These are phyloP conservation scores for Epichloe bromicola DNA, from an alignment of 2,329 filamentous ascomycete genomes.

Conservation along the genomic window DNA sequence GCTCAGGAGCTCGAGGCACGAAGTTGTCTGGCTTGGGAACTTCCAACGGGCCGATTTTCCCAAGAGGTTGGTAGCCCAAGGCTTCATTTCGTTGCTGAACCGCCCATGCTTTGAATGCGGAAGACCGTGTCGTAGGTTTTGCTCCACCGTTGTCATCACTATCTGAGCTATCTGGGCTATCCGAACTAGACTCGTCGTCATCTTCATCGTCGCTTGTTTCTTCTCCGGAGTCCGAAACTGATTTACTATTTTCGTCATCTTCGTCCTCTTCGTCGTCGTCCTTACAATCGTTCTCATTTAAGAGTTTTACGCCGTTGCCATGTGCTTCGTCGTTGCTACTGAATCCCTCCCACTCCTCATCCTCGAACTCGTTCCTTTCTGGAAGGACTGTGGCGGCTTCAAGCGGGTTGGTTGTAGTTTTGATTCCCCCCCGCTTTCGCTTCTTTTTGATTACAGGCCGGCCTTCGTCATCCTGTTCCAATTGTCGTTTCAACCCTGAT, in stretches of 20 bases:
- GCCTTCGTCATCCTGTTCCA: constrained; percentile 68
- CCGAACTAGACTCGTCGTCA: constrained; percentile 20
- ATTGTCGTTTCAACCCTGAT: constrained; percentile 72
- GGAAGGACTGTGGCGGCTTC: constrained; percentile 23
- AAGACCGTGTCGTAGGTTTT: constrained; percentile 24
- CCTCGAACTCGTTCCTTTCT: constrained; percentile 24
- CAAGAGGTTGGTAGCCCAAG: constrained; percentile 47
- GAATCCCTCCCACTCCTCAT: constrained; percentile 51
- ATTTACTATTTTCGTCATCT: constrained; percentile 20
- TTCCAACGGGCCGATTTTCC: constrained; percentile 28
- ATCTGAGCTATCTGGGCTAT: constrained; percentile 15
- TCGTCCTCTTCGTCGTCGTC: constrained; percentile 15
- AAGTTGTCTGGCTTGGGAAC: constrained; percentile 51
- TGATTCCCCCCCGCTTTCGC: constrained; percentile 55
- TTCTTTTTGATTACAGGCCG: constrained; percentile 72
- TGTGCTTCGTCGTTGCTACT: constrained; percentile 32
- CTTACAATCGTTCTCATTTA: constrained; percentile 12
- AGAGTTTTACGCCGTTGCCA: constrained; percentile 1
- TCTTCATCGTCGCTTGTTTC: constrained; percentile 16
- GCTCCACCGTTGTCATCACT: constrained; percentile 16
- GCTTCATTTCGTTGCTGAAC: constrained; percentile 74
- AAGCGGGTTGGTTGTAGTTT: constrained; percentile 36
- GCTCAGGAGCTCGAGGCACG: constrained; percentile 51
- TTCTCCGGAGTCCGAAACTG: constrained; percentile 8
- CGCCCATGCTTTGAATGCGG: constrained; percentile 90